Conservation (phyloP, 2,329 filamentous ascomycete species). For the Aspergillaceae sp. region DNA sequence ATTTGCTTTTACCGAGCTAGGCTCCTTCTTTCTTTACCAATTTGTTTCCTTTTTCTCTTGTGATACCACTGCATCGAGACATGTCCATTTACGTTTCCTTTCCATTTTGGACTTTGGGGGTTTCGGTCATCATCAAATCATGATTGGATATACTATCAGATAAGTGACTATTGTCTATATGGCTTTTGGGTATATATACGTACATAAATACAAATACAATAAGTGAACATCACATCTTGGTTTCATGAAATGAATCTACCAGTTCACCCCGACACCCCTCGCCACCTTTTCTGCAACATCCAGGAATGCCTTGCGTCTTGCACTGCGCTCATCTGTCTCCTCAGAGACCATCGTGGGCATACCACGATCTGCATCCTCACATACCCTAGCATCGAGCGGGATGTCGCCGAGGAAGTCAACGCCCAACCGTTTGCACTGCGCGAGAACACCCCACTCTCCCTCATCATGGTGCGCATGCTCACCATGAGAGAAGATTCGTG, state of each 20-base stretch:
- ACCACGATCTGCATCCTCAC: constrained; percentile 76
- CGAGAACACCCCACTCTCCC: constrained; percentile 53
- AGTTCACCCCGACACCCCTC: constrained; percentile 35
- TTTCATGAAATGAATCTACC: constrained; percentile 16
- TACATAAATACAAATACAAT: constrained; percentile 2
- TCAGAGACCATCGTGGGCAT: constrained; percentile 86
- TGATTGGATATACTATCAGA: no score
- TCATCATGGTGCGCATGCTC: constrained; percentile 14
- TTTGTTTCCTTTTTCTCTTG: no score
- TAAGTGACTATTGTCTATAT: background rate
- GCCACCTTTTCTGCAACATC: constrained; percentile 54
- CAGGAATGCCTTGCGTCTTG: constrained; percentile 63
- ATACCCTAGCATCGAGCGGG: constrained; percentile 77
- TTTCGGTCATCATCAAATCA: no score
- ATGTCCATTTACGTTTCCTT: no score
- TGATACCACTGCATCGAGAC: no score
- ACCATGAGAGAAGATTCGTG: constrained; percentile 60
- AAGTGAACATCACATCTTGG: background rate
- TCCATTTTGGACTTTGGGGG: no score
- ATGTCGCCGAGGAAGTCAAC: constrained; percentile 83
- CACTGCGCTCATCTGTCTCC: constrained; percentile 53
- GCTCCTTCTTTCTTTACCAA: background rate
- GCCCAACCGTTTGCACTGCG: constrained; percentile 61
- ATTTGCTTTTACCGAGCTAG: background rate
- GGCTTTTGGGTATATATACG: constrained; percentile 5